Conservation (phyloP, 805 yeast genomes). For the Metschnikowia reukaufii region DNA sequence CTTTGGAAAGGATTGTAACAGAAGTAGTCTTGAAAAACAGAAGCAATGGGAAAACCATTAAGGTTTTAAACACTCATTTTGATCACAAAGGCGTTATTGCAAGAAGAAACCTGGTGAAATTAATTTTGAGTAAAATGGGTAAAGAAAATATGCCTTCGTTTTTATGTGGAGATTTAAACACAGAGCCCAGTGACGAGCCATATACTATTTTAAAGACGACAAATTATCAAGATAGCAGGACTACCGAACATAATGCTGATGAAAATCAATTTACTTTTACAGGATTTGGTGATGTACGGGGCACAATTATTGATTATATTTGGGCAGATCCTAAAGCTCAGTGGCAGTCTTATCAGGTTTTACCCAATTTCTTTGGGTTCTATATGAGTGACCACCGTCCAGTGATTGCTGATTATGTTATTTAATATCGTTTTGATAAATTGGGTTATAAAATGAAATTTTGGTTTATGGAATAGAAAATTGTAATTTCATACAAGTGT, state of each 20-base stretch:
- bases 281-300: conserved; percentile 43
- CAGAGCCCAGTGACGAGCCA: conserved; percentile 43
- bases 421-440: conserved; percentile 4
- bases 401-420: conserved; percentile 26
- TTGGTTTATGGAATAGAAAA: too few species aligned
- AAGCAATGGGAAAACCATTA: conserved; percentile 24
- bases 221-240: conserved; percentile 41
- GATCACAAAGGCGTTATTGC: conserved; percentile 43
- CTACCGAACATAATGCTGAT: conserved; percentile 32
- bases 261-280: conserved; percentile 49
- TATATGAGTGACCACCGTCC: conserved; percentile 46
- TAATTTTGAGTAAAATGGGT: conserved; percentile 42
- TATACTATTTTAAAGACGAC: conserved; percentile 36
- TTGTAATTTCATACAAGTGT: too few species aligned
- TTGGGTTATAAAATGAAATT: too few species aligned
- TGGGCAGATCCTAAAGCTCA: conserved; percentile 31
- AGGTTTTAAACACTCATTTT: conserved; percentile 43
- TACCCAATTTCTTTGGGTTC: conserved; percentile 34
- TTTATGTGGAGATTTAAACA: conserved; percentile 45
- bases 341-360: conserved; percentile 30
- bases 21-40: conserved; percentile 34
- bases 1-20: conserved; percentile 40
- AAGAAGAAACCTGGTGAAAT: conserved; percentile 32
- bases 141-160: conserved; percentile 35
- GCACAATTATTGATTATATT: conserved; percentile 43